Conservation (phyloP, 371 early-diverging fungal species). For the Lichtheimia corymbifera region DNA sequence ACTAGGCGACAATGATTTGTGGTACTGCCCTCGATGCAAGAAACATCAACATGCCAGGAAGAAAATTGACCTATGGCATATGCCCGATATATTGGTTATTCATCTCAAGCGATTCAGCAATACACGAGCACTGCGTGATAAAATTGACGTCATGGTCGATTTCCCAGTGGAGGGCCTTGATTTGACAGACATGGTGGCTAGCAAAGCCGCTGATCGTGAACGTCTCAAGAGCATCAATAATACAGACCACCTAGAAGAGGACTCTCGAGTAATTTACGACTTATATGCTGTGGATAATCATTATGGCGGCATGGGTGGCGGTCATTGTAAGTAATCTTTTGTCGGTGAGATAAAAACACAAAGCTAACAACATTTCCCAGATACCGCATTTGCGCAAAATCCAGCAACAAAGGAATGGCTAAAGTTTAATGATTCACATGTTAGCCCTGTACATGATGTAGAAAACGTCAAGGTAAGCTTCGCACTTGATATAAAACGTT, state of each 20-base stretch:
- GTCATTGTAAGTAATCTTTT: slow-evolving; percentile 73
- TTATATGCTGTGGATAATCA: slow-evolving; percentile 90
- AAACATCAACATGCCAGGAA: slow-evolving; percentile 55
- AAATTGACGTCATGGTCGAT: slow-evolving; percentile 63
- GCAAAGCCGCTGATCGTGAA: slow-evolving; percentile 2
- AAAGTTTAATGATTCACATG: slow-evolving; percentile 87
- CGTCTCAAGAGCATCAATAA: slow-evolving; percentile 13
- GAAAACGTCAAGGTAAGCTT: slow-evolving; percentile 54
- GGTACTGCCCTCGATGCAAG: slow-evolving; percentile 69
- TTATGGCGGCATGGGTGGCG: slow-evolving; percentile 91
- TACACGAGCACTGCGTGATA: slow-evolving; percentile 55
- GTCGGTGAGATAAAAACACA: not conserved
- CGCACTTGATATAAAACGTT: not conserved
- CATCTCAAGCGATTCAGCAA: slow-evolving; percentile 73
- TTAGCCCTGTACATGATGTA: slow-evolving; percentile 54
- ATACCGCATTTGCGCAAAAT: slow-evolving; percentile 90
- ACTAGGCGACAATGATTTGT: slow-evolving; percentile 63
- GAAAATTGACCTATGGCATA: slow-evolving; percentile 52
- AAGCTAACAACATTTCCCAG: slow-evolving; percentile 30
- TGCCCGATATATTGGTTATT: slow-evolving; percentile 61
- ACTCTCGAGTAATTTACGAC: slow-evolving; percentile 70
- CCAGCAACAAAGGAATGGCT: slow-evolving; percentile 76
- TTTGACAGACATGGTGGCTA: slow-evolving; percentile 28
- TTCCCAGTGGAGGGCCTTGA: slow-evolving; percentile 56
- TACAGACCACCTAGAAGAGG: not conserved